Evolutionary conservation across 495 filamentous ascomycete species (phyloP), one percentile per base, ranked within the genome.

Genomic region (Lepraria neglecta): DNA sequence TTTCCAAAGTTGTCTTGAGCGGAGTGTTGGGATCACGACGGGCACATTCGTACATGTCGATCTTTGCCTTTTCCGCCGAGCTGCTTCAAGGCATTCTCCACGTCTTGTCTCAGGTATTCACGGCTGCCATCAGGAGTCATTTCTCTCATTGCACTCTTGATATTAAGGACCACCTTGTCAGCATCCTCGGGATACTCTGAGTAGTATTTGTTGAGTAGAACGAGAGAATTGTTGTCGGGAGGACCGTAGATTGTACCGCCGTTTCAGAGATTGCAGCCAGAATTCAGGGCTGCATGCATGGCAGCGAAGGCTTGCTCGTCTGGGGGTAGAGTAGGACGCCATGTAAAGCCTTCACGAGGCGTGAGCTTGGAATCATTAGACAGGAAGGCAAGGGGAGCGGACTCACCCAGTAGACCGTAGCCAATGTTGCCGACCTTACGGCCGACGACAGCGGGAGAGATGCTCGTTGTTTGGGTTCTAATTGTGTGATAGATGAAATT

Each of bases 31-130:
- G 78, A 65, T 94, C 90, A 21, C 89, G 79, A 4, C 90, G 77
- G 15, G 87, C 88, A 65, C 75, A 85, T 71, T 91, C 84, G 63
- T 91, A 96, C 55, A 92, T 80, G 71, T 95, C 89, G 56, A 95
- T 73, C 64, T 78, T n/a, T 85, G 77, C 90, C 91, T 63, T 83
- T 87, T 6, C 86, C 88, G 42, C 83, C 76, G 55, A 92, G 68
- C 30, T 76, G 54, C 35, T 69, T 65, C 27, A 78, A 61, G 64
- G 76, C 80, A 61, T 84, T 79, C 48, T 94, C 87, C 53, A 94
- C 76, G 44, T 80, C 83, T 19, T 79, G 75, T 6, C 83, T 80
- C 3, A 88, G 76, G 59, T 79, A 78, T 64, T 80, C 80, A 47
- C 82, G 80, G 15, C 81, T 83, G 46, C 84, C 80, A 64, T 90